Percentiles rank a stretch among this genome's conserved stretches.
Conservation (phyloP, 352 stramenopile species). For the Phytopythium helicoides region DNA sequence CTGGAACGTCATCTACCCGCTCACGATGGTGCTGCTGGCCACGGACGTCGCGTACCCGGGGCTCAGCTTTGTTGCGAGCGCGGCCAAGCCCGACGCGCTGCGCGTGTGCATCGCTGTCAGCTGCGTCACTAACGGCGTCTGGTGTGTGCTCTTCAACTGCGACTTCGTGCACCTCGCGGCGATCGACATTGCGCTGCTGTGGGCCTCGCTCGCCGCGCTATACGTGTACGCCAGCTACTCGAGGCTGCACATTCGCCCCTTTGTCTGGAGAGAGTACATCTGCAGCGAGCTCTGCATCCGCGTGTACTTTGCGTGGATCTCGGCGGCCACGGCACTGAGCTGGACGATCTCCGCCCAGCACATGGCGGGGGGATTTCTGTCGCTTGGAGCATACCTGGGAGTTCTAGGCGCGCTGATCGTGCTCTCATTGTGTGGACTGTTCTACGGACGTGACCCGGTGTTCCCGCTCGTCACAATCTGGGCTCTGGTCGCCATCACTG, state of each 20-base stretch:
- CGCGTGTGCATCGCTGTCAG: slow-evolving; percentile 53
- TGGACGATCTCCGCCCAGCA: slow-evolving; percentile 54
- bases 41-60: slow-evolving; percentile 49
- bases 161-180: slow-evolving; percentile 34
- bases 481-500: slow-evolving; percentile 45
- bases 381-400: slow-evolving; percentile 36
- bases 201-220: slow-evolving; percentile 54
- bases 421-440: slow-evolving; percentile 34
- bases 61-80: slow-evolving; percentile 45
- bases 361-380: slow-evolving; percentile 29
- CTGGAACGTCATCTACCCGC: slow-evolving; percentile 66
- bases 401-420: slow-evolving; percentile 47
- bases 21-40: slow-evolving; percentile 50
- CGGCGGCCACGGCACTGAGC: slow-evolving; percentile 41
- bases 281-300: slow-evolving; percentile 61
- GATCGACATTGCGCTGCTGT: slow-evolving; percentile 53
- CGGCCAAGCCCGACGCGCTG: slow-evolving; percentile 31
- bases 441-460: slow-evolving; percentile 50
- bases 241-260: slow-evolving; percentile 26
- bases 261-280: slow-evolving; percentile 54
- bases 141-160: slow-evolving; percentile 50
- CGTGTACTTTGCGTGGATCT: slow-evolving; percentile 69
- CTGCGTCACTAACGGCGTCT: slow-evolving; percentile 45
- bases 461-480: slow-evolving; percentile 52
- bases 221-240: slow-evolving; percentile 66